Percentiles rank a stretch among this genome's conserved stretches.
Evolutionary conservation across 139 green algal species (phyloP).

Genomic region (Picochlorum sp.): DNA sequence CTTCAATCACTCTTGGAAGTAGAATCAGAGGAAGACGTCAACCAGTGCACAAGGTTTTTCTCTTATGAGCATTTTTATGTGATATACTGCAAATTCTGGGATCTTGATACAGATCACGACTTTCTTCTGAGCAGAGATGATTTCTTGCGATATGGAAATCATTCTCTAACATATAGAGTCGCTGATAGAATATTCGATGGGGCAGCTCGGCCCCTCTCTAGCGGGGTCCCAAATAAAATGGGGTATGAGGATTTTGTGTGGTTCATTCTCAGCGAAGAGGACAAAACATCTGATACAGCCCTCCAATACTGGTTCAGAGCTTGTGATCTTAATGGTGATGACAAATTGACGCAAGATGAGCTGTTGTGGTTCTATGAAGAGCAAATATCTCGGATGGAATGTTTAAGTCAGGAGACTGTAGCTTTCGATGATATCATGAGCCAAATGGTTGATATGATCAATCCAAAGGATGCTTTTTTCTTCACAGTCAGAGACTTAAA

Average conservation of each 20-base stretch:
- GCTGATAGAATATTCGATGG: slow-evolving; percentile 89
- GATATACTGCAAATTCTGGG: slow-evolving; percentile 99
- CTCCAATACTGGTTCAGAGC: slow-evolving; percentile 95
- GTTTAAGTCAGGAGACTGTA: slow-evolving; percentile 63
- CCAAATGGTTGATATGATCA: slow-evolving; percentile 97
- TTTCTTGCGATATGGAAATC: slow-evolving; percentile 87
- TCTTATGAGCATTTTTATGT: slow-evolving; percentile 99
- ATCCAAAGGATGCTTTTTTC: slow-evolving; percentile 36
- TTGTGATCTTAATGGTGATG: slow-evolving; percentile 89
- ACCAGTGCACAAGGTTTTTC: slow-evolving; percentile 86
- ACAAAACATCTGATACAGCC: slow-evolving; percentile 85
- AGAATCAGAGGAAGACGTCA: slow-evolving; percentile 94
- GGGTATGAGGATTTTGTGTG: slow-evolving; percentile 99
- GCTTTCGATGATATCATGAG: slow-evolving; percentile 50
- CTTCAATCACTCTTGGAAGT: slow-evolving; percentile 72
- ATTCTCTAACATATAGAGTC: slow-evolving; percentile 91
- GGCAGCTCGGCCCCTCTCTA: slow-evolving; percentile 57
- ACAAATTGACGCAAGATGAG: slow-evolving; percentile 68
- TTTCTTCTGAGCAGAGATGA: slow-evolving; percentile 90
- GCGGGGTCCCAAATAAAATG: slow-evolving; percentile 71
- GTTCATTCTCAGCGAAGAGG: slow-evolving; percentile 98
- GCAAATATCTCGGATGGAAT: slow-evolving; percentile 97
- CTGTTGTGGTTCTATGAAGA: slow-evolving; percentile 98
- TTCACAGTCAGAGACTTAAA: slow-evolving; percentile 81
- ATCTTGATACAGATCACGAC: slow-evolving; percentile 97